A percentile compares a stretch with the other conserved stretches of the same genome.
Conservation (phyloP, 2,329 filamentous ascomycete genomes). For the Cladophialophora psammophila region DNA sequence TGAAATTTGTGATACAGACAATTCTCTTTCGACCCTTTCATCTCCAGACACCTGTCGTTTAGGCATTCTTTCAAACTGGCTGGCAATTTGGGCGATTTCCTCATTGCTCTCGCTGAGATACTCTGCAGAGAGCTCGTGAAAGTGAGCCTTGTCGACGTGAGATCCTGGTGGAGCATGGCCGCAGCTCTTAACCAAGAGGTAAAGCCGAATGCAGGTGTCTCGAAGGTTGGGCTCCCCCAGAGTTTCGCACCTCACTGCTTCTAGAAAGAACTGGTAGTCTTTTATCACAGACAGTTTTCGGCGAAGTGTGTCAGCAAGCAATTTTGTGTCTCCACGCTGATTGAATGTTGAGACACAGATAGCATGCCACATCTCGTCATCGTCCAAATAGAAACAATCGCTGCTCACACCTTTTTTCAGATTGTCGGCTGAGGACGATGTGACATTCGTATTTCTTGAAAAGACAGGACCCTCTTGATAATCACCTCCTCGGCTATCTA, state of each 20-base stretch:
- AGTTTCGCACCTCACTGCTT: conserved; percentile 9
- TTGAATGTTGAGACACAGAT: not conserved
- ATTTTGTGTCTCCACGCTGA: not conserved
- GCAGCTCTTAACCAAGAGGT: conserved; percentile 12
- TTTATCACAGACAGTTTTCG: not conserved
- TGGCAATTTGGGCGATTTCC: not conserved
- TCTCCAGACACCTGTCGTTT: not conserved
- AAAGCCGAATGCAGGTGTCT: conserved; percentile 10
- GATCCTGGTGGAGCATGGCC: not conserved
- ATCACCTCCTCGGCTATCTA: not conserved
- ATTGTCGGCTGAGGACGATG: not conserved
- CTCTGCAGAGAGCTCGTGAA: not conserved
- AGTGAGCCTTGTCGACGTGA: not conserved
- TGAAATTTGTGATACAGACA: not conserved
- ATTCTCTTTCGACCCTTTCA: not conserved
- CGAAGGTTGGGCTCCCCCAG: not conserved
- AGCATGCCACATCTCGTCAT: not conserved
- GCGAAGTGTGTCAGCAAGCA: not conserved
- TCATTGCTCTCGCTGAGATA: not conserved
- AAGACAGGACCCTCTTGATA: not conserved
- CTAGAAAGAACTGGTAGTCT: conserved; percentile 22
- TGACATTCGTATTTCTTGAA: not conserved
- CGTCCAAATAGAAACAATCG: not conserved
- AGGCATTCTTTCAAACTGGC: not conserved
- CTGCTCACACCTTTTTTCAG: not conserved